Conservation (phyloP, 352 stramenopile genomes). For the Blastocystis sp. region DNA sequence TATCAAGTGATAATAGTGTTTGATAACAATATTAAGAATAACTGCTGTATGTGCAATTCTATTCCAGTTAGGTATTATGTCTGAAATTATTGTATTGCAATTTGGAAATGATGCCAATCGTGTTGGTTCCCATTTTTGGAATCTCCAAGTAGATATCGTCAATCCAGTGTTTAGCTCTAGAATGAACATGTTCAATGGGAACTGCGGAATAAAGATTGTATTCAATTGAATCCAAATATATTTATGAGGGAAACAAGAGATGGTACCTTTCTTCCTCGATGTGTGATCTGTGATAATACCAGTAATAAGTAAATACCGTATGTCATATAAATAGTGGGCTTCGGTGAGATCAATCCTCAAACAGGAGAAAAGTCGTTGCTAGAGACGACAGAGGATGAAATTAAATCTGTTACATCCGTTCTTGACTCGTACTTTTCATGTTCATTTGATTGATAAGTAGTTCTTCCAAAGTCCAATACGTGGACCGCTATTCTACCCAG, state of each 20-base stretch:
- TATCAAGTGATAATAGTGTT: too few species aligned
- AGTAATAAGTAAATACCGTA: not conserved
- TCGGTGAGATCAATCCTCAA: constrained; percentile 42
- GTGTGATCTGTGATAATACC: constrained; percentile 23
- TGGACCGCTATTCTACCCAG: not conserved
- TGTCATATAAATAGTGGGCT: not conserved
- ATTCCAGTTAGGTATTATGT: not conserved
- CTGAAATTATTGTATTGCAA: constrained; percentile 9
- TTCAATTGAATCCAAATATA: not conserved
- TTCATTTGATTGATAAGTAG: not conserved
- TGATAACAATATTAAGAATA: not conserved
- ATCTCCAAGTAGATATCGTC: not conserved
- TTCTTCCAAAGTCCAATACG: not conserved
- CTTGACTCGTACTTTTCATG: not conserved
- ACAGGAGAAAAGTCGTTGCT: not conserved
- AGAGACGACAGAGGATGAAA: not conserved
- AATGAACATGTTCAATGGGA: constrained; percentile 2
- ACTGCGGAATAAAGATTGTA: not conserved
- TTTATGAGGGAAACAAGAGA: constrained; percentile 12
- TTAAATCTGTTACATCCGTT: not conserved
- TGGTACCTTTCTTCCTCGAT: constrained; percentile 25
- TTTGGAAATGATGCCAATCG: constrained; percentile 28
- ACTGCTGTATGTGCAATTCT: not conserved
- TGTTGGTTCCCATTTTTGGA: constrained; percentile 50
- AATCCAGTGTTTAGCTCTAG: not conserved